A percentile compares a stretch with the other conserved stretches of the same genome.
Evolutionary conservation across 345 rosid genomes (phyloP).

Genomic region (Eucalyptus curtisii): DNA sequence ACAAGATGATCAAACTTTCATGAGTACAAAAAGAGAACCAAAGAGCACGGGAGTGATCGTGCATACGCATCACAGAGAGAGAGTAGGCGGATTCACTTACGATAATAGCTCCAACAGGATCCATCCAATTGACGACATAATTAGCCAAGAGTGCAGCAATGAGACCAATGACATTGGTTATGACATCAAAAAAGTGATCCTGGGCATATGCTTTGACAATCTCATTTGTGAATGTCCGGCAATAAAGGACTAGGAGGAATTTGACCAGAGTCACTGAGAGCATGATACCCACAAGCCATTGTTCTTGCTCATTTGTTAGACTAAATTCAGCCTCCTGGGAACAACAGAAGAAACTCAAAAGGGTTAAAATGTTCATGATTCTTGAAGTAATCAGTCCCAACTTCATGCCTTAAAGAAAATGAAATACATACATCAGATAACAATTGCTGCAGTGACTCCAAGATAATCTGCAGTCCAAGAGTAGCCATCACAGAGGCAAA

Average conservation of each 20-base stretch:
- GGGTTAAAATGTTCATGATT: not conserved
- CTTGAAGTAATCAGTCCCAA: not conserved
- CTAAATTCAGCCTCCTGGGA: slow-evolving; percentile 56
- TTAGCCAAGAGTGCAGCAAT: slow-evolving; percentile 86
- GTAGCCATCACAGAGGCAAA: slow-evolving; percentile 99
- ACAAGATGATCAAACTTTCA: not conserved
- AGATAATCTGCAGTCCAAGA: slow-evolving; percentile 90
- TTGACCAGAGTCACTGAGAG: slow-evolving; percentile 84
- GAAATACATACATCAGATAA: slow-evolving; percentile 51
- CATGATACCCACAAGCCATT: slow-evolving; percentile 96
- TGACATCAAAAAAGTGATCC: slow-evolving; percentile 95
- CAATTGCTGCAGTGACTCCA: slow-evolving; percentile 77
- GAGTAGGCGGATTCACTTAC: slow-evolving; percentile 28
- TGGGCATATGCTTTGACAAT: slow-evolving; percentile 96
- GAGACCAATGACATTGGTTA: slow-evolving; percentile 93
- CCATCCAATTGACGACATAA: slow-evolving; percentile 75
- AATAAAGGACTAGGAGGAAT: slow-evolving; percentile 58
- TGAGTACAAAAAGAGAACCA: not conserved
- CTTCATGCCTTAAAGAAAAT: not conserved
- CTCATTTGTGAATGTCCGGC: slow-evolving; percentile 77
- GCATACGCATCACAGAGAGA: not conserved
- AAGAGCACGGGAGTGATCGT: not conserved
- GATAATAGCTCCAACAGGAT: slow-evolving; percentile 94
- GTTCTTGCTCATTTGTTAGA: slow-evolving; percentile 61
- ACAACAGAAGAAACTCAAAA: not conserved